Evolutionary conservation across 768 basidiomycete genomes (phyloP).

Genomic region (Albatrellus ellisii): DNA sequence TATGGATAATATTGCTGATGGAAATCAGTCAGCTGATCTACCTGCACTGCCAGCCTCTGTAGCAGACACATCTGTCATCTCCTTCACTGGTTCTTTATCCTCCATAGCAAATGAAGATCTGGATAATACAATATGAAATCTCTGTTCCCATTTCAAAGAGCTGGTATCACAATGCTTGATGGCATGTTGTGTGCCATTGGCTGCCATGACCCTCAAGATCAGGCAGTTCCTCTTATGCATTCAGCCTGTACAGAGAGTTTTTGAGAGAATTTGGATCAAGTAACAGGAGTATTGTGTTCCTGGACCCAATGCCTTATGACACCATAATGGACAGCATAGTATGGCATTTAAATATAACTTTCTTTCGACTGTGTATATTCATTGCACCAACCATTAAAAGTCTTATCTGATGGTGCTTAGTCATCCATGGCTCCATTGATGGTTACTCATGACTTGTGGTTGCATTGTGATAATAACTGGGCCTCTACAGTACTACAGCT

Average conservation of each 20-base stretch:
- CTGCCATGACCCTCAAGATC: conserved; percentile 5
- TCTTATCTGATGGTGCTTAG: conserved; percentile 15
- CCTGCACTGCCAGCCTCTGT: no score
- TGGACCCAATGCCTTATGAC: conserved; percentile 18
- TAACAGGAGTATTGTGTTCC: conserved; percentile 13
- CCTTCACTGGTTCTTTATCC: conserved; percentile 7
- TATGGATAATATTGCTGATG: no score
- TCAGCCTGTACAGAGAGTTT: conserved; percentile 11
- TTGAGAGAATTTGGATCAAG: conserved; percentile 7
- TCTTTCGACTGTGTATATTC: background rate
- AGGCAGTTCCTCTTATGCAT: conserved; percentile 4
- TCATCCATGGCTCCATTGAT: conserved; percentile 16
- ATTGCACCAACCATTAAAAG: conserved; percentile 1
- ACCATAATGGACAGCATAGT: conserved; percentile 20
- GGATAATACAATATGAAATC: conserved; percentile 4
- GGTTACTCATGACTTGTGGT: conserved; percentile 15
- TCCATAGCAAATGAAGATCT: conserved; percentile 9
- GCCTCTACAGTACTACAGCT: conserved; percentile 12
- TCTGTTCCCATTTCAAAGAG: conserved; percentile 2
- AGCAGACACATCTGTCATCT: conserved; percentile 8
- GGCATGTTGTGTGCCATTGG: conserved; percentile 9
- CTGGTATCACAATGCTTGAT: conserved; percentile 12
- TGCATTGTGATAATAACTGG: conserved; percentile 13
- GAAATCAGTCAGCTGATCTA: no score
- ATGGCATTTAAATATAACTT: background rate